Percentiles rank a stretch among this genome's conserved stretches.
Evolutionary conservation across 257 asterid genomes (phyloP).

Genomic region (Rubia yunnanensis): DNA sequence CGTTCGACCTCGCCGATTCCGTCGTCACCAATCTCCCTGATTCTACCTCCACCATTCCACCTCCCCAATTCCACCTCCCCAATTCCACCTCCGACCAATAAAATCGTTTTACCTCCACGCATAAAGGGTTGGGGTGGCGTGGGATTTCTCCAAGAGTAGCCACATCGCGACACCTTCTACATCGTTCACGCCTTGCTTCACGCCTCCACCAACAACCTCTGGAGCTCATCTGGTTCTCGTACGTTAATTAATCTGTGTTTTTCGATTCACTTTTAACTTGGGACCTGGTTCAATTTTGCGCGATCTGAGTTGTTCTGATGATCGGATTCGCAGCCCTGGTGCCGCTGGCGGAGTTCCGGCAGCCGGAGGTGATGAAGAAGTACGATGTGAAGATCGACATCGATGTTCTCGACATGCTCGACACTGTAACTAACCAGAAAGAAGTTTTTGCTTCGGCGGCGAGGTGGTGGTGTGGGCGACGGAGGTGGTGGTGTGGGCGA

Average conservation of each 20-base stretch:
- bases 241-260: constrained; percentile 8
- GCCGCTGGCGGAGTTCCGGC: constrained; percentile 71
- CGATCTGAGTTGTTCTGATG: neutral
- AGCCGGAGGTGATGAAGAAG: constrained; percentile 55
- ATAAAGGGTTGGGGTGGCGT: constrained; percentile 68
- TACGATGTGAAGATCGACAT: constrained; percentile 47
- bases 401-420: too few relatives aligned
- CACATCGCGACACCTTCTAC: constrained; percentile 52
- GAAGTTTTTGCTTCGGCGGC: constrained; percentile 46
- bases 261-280: neutral
- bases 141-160: constrained; percentile 87
- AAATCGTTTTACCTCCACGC: too few relatives aligned
- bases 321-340: constrained; percentile 64
- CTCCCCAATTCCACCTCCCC: too few relatives aligned
- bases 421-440: constrained; percentile 70
- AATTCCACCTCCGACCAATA: too few relatives aligned
- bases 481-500: too few relatives aligned
- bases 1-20: too few relatives aligned
- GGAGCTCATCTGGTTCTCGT: constrained; percentile 69
- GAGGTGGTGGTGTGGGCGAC: too few relatives aligned
- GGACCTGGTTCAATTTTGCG: neutral
- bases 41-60: too few relatives aligned
- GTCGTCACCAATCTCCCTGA: too few relatives aligned
- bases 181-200: constrained; percentile 47
- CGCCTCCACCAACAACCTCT: constrained; percentile 29